Conservation (phyloP, 2,329 filamentous ascomycete species). For the Triangularia setosa region DNA sequence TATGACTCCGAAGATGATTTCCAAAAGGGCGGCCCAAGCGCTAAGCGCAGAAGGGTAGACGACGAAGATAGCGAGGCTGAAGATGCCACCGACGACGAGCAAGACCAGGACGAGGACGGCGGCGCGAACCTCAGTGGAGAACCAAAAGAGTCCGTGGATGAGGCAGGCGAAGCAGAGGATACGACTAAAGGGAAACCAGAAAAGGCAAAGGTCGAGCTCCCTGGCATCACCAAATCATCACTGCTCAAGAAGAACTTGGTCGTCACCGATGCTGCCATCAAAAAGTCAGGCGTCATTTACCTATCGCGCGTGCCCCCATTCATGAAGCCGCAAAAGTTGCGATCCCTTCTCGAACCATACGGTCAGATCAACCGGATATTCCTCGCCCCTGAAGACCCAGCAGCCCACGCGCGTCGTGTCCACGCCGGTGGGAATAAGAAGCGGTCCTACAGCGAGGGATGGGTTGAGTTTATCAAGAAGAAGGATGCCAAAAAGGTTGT, state of each 20-base stretch:
- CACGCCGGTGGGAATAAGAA: constrained; percentile 78
- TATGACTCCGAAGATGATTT: constrained; percentile 69
- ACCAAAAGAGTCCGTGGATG: constrained; percentile 23
- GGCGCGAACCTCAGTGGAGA: constrained; percentile 25
- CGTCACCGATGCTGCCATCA: constrained; percentile 59
- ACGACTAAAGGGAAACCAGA: constrained; percentile 22
- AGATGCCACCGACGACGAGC: constrained; percentile 38
- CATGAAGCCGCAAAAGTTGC: constrained; percentile 78
- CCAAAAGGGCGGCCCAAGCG: constrained; percentile 57
- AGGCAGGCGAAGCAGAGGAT: constrained; percentile 25
- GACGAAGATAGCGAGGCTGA: constrained; percentile 39
- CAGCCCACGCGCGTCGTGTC: constrained; percentile 62
- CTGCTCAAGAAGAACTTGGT: constrained; percentile 66
- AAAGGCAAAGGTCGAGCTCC: constrained; percentile 33
- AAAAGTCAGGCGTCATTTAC: constrained; percentile 77
- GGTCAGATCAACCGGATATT: constrained; percentile 75
- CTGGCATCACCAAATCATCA: constrained; percentile 49
- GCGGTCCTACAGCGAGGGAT: constrained; percentile 75
- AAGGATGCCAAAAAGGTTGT: constrained; percentile 72
- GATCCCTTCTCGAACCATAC: constrained; percentile 70
- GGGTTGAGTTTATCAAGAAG: constrained; percentile 78
- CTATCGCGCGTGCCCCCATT: constrained; percentile 81
- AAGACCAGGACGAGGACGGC: constrained; percentile 31
- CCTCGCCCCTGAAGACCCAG: constrained; percentile 70
- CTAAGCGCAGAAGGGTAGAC: constrained; percentile 62